Percentiles rank a stretch among this genome's conserved stretches.
Conservation (phyloP, 2,329 filamentous ascomycete genomes). For the Arthroderma sp. region DNA sequence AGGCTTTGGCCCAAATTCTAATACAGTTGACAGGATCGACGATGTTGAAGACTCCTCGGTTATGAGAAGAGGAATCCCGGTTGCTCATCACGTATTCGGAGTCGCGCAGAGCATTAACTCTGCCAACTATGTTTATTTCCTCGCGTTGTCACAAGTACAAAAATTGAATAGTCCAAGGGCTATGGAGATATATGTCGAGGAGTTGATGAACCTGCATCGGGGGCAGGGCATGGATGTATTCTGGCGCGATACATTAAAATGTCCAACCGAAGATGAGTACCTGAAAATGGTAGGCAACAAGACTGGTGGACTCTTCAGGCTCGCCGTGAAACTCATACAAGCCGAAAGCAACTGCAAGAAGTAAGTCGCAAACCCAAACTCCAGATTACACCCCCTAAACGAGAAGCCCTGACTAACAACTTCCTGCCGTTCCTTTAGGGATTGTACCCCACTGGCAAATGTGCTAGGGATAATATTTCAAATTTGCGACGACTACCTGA, state of each 20-base stretch:
- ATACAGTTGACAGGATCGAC: slow-evolving; percentile 19
- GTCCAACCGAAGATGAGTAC: slow-evolving; percentile 26
- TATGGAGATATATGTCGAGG: slow-evolving; percentile 22
- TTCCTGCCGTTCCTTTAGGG: slow-evolving; percentile 6
- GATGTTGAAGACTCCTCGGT: slow-evolving; percentile 32
- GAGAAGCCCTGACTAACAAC: not conserved
- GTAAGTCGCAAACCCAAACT: slow-evolving; percentile 3
- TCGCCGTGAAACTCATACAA: slow-evolving; percentile 25
- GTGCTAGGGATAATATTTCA: slow-evolving; percentile 21
- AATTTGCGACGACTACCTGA: slow-evolving; percentile 58
- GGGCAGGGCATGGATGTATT: slow-evolving; percentile 30
- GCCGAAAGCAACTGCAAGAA: slow-evolving; percentile 12
- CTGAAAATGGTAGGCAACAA: slow-evolving; percentile 29
- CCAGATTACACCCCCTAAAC: not conserved
- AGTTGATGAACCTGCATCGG: slow-evolving; percentile 24
- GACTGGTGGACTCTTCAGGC: slow-evolving; percentile 26
- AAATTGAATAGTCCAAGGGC: slow-evolving; percentile 18
- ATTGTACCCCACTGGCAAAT: slow-evolving; percentile 50
- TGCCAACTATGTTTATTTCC: slow-evolving; percentile 30
- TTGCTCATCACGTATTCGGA: slow-evolving; percentile 31
- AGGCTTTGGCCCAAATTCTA: not conserved
- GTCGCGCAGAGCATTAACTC: slow-evolving; percentile 32
- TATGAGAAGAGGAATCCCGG: slow-evolving; percentile 29
- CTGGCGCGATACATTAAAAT: slow-evolving; percentile 23
- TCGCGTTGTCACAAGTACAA: slow-evolving; percentile 20